Conservation (phyloP, 257 asterid genomes). For the Ligustrum vulgare region DNA sequence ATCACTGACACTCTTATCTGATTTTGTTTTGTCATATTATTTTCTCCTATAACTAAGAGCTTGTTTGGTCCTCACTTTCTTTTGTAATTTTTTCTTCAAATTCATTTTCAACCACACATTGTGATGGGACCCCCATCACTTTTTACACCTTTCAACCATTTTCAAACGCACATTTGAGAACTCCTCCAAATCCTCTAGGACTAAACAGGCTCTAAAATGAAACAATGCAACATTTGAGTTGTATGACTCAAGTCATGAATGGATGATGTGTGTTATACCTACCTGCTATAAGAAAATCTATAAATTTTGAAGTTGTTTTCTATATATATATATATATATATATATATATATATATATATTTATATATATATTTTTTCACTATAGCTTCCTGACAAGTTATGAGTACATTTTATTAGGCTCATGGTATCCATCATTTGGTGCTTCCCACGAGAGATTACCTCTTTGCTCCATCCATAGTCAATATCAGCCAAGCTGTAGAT, state of each 20-base stretch:
- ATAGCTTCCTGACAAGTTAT: background rate
- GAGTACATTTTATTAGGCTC: conserved; percentile 28
- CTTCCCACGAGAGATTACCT: conserved; percentile 55
- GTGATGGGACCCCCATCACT: too few species aligned
- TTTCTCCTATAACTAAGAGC: background rate
- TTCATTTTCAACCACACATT: too few species aligned
- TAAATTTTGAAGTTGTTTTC: background rate
- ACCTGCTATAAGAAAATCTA: background rate
- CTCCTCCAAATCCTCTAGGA: too few species aligned
- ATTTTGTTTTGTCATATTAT: background rate
- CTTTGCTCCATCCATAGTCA: conserved; percentile 44
- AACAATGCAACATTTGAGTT: background rate
- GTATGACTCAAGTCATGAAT: background rate
- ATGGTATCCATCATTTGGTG: conserved; percentile 45
- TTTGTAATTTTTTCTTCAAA: too few species aligned
- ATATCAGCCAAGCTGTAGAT: conserved; percentile 47
- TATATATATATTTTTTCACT: too few species aligned
- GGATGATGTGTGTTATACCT: background rate
- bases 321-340: too few species aligned
- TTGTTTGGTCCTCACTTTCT: too few species aligned
- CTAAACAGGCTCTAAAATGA: background rate
- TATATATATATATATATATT: too few species aligned
- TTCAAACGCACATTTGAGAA: too few species aligned
- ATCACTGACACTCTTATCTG: background rate
- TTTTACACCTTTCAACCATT: too few species aligned